A percentile compares a stretch with the other conserved stretches of the same genome.
These are phyloP conservation scores for Sordariomycetes sp. DNA, from an alignment of 2,329 filamentous ascomycete species.

Conservation along the genomic window DNA sequence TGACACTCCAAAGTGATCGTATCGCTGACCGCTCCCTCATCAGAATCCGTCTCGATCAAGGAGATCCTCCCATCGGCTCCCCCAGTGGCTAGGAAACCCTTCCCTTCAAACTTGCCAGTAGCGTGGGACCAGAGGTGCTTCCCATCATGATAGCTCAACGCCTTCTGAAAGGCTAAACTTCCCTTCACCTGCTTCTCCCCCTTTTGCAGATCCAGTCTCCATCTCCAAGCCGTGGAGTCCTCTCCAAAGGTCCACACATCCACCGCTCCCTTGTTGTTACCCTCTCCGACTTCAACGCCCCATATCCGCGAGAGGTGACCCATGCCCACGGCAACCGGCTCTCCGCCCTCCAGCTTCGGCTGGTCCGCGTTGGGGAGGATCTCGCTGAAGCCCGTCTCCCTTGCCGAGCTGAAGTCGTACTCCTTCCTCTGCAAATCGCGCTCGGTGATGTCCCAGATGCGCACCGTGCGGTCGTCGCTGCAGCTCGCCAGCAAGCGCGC, in stretches of 20 bases:
- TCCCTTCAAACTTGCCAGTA: conserved; percentile 17
- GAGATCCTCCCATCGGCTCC: conserved; percentile 72
- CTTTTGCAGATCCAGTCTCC: conserved; percentile 37
- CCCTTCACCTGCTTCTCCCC: conserved; percentile 5
- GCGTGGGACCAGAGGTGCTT: conserved; percentile 86
- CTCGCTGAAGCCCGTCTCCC: conserved; percentile 51
- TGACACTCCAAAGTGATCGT: no score
- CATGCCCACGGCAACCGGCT: conserved; percentile 63
- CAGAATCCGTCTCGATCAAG: conserved; percentile 23
- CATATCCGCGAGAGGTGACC: conserved; percentile 87
- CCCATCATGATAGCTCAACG: conserved; percentile 61
- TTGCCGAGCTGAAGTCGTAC: conserved; percentile 19
- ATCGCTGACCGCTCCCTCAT: neutral
- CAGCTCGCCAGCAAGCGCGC: conserved; percentile 75
- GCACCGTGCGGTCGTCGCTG: conserved; percentile 86
- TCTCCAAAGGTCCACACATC: conserved; percentile 74
- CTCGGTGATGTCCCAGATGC: conserved; percentile 75
- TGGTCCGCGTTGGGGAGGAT: conserved; percentile 8
- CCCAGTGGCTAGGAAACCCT: conserved; percentile 55
- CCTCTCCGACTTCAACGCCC: conserved; percentile 58
- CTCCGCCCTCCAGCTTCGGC: conserved; percentile 11
- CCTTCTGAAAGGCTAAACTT: conserved; percentile 41
- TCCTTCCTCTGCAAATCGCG: conserved; percentile 12
- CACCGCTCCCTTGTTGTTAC: conserved; percentile 17
- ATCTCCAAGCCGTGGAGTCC: conserved; percentile 68